phyloP scores from a whole-genome alignment of 1,284 basidiomycete genomes.

The Ganoderma leucocontextum region DNA sequence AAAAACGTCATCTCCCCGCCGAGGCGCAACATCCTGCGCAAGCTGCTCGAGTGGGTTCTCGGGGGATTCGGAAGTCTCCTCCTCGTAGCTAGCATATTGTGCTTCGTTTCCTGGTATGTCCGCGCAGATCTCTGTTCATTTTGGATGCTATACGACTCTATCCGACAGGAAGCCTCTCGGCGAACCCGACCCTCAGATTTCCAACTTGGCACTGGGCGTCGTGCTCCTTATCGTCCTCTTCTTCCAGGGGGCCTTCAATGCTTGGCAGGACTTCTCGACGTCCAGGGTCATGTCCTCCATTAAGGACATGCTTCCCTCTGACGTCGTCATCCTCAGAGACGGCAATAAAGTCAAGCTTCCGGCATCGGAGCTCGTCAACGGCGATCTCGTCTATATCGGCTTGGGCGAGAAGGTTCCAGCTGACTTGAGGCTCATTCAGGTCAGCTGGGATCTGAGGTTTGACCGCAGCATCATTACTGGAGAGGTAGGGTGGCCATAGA shows the following conservation, averaged over 20 bases:
- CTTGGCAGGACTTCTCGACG: conserved; percentile 57
- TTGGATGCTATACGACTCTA: conserved; percentile 21
- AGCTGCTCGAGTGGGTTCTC: conserved; percentile 55
- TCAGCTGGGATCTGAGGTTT: conserved; percentile 58
- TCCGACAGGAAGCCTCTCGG: conserved; percentile 57
- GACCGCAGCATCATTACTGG: conserved; percentile 71
- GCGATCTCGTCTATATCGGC: conserved; percentile 38
- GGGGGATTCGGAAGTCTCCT: conserved; percentile 66
- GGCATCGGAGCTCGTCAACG: conserved; percentile 39
- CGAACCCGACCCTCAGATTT: conserved; percentile 49
- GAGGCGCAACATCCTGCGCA: conserved; percentile 51
- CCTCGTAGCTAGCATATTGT: conserved; percentile 56
- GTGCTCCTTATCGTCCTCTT: conserved; percentile 58
- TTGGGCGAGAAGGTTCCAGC: conserved; percentile 53
- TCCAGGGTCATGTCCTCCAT: conserved; percentile 58
- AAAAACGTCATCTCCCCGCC: conserved; percentile 56
- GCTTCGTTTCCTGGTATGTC: conserved; percentile 54
- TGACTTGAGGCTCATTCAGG: conserved; percentile 56
- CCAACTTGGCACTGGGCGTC: conserved; percentile 54
- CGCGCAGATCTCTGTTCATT: conserved; percentile 14
- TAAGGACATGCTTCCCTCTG: conserved; percentile 54
- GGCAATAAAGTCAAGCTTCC: conserved; percentile 46
- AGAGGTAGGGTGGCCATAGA: conserved; percentile 48
- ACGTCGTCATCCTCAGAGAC: conserved; percentile 52
- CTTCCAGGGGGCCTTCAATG: conserved; percentile 61